Base-by-base conservation (phyloP, 257 asterid genomes). In the Ophiorrhiza pumila region DNA sequence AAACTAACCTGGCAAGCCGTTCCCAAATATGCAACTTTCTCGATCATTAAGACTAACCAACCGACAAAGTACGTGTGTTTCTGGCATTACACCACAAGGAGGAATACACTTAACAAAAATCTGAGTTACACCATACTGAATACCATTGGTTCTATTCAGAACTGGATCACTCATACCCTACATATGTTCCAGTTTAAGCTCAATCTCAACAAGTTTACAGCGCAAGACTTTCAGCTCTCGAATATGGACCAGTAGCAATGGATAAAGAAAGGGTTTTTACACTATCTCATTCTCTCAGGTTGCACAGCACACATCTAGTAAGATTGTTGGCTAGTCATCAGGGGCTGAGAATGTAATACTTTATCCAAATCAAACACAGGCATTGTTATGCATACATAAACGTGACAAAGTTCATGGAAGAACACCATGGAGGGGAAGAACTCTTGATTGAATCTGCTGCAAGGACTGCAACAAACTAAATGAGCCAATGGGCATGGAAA, bases 371-470 rank as follows among this genome's bases (percentile, higher is more conserved):
- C 17, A 5, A 13, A 47, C 43, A 10, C 56, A 27, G 20, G 17
- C 56, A 49, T n/a, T 17, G 22, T 17, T 23, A 22, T 8, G 39
- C n/a, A 37, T 10, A 35, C 41, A 27, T 32, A 23, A 60, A 81
- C 27, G 80, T 79, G 69, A 79, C 83, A 20, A 59, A 45, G 74
- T 84, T 82, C 78, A 23, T 81, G 18, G 79, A 71, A 53, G 84
- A 81, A 63, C 88, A 84, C 53, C 88, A 83, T 27, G 88, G 86
- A n/a, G 84, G 86, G 45, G 88, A 81, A 52, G 84, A 74, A 71
- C 77, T 71, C 45, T 72, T 81, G 84, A 27, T 79, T 25, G 85
- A 84, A 69, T 71, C 70, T 22, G 81, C 81, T 15, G 88, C 86
- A 32, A 77, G 77, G 74, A 84, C 81, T 81, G 88, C 78, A 43